These are phyloP conservation scores for Starmerella stellata DNA, from an alignment of 805 yeast species.

Conservation along the genomic window DNA sequence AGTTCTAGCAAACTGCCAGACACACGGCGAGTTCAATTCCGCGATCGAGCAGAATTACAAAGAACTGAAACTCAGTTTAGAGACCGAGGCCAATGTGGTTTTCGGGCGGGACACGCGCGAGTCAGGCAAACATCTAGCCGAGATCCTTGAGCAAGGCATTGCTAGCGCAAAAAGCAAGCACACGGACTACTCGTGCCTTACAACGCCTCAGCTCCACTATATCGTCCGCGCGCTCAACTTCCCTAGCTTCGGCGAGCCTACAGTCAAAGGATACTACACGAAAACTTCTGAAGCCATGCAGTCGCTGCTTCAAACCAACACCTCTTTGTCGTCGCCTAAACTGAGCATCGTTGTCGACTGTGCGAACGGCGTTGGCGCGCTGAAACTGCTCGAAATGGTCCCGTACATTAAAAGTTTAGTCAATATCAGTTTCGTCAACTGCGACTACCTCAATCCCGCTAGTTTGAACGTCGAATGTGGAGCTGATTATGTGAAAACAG, in stretches of 20 bases:
- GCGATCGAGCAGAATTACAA: slow-evolving; percentile 27
- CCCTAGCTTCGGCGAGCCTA: slow-evolving; percentile 38
- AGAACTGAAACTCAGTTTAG: slow-evolving; percentile 31
- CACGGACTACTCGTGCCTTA: slow-evolving; percentile 48
- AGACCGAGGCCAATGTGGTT: slow-evolving; percentile 31
- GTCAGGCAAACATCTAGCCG: slow-evolving; percentile 51
- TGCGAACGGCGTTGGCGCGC: slow-evolving; percentile 96
- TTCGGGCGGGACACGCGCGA: slow-evolving; percentile 81
- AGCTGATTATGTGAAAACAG: slow-evolving; percentile 87
- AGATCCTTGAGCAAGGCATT: slow-evolving; percentile 46
- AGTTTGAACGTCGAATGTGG: slow-evolving; percentile 68
- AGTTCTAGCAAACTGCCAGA: slow-evolving; percentile 48
- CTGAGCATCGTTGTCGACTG: slow-evolving; percentile 52
- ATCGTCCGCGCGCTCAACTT: slow-evolving; percentile 50
- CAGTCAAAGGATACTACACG: slow-evolving; percentile 50
- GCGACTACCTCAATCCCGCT: slow-evolving; percentile 34
- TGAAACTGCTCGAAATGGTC: slow-evolving; percentile 38
- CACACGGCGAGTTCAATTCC: slow-evolving; percentile 29
- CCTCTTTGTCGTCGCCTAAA: slow-evolving; percentile 18
- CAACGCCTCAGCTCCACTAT: slow-evolving; percentile 92
- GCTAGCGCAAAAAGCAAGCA: slow-evolving; percentile 30
- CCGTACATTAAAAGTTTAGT: slow-evolving; percentile 29
- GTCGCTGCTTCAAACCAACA: slow-evolving; percentile 18
- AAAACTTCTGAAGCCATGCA: slow-evolving; percentile 42
- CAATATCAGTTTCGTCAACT: slow-evolving; percentile 32